These are phyloP conservation scores for Starmerella kuoi DNA, from an alignment of 805 yeast species.

Conservation along the genomic window DNA sequence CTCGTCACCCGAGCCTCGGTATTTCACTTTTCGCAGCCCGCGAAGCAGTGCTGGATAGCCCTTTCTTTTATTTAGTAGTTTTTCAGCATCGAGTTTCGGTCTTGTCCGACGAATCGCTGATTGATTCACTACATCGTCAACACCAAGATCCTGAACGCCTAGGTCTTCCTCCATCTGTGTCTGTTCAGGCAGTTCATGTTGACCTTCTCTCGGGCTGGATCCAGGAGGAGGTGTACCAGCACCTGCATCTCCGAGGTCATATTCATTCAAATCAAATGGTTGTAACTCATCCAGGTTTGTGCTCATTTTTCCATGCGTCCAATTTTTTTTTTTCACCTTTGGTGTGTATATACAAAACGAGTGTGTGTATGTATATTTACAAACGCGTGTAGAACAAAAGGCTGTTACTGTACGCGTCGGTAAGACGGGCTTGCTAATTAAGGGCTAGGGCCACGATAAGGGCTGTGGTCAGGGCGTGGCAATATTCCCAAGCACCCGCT, in stretches of 20 bases:
- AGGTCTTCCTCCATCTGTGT: conserved; percentile 17
- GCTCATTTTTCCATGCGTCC: too few relatives aligned
- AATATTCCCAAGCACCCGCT: too few relatives aligned
- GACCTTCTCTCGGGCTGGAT: not conserved
- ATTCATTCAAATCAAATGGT: not conserved
- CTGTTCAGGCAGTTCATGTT: not conserved
- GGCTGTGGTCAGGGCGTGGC: too few relatives aligned
- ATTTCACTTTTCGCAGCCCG: conserved; percentile 23
- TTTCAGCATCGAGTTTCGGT: conserved; percentile 37
- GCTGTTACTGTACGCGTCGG: too few relatives aligned
- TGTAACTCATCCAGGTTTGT: not conserved
- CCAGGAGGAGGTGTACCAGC: not conserved
- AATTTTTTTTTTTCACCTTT: too few relatives aligned
- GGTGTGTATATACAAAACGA: too few relatives aligned
- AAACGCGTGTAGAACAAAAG: too few relatives aligned
- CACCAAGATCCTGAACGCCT: conserved; percentile 22
- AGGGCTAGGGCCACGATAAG: too few relatives aligned
- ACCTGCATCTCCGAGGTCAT: too few relatives aligned
- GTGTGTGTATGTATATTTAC: too few relatives aligned
- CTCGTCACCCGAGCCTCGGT: conserved; percentile 36
- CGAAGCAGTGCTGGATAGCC: conserved; percentile 46
- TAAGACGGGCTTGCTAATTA: too few relatives aligned
- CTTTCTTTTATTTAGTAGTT: conserved; percentile 35
- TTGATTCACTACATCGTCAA: conserved; percentile 13
- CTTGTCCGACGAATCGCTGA: conserved; percentile 8